These are phyloP conservation scores for Ogataea corticis DNA, from an alignment of 805 yeast species.

Conservation along the genomic window DNA sequence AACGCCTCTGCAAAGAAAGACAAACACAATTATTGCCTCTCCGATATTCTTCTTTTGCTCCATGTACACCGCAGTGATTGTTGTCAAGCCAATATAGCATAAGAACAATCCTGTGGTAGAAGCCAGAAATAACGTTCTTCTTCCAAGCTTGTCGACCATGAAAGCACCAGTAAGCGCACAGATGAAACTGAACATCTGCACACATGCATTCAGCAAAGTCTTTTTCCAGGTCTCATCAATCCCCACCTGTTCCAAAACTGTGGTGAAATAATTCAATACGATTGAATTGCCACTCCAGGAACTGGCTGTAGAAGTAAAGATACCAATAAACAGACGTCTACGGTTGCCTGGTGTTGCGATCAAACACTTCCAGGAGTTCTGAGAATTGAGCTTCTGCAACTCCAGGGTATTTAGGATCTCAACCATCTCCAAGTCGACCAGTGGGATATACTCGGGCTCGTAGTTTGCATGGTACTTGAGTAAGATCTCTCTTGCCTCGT, in stretches of 20 bases:
- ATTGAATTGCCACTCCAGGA: slow-evolving; percentile 47
- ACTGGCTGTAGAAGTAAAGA: slow-evolving; percentile 34
- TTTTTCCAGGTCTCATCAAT: slow-evolving; percentile 47
- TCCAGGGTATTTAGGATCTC: slow-evolving; percentile 36
- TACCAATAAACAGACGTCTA: slow-evolving; percentile 36
- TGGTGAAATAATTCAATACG: slow-evolving; percentile 44
- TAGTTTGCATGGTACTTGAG: slow-evolving; percentile 38
- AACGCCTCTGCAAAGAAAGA: slow-evolving; percentile 46
- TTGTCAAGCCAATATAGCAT: slow-evolving; percentile 43
- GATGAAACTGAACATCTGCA: slow-evolving; percentile 47
- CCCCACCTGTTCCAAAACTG: slow-evolving; percentile 53
- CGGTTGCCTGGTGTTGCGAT: slow-evolving; percentile 39
- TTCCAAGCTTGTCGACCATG: slow-evolving; percentile 32
- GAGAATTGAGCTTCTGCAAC: slow-evolving; percentile 32
- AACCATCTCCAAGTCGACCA: slow-evolving; percentile 37
- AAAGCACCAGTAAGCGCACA: slow-evolving; percentile 34
- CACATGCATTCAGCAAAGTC: slow-evolving; percentile 51
- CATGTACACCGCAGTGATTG: slow-evolving; percentile 47
- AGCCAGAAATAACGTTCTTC: slow-evolving; percentile 39
- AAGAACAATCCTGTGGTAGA: slow-evolving; percentile 40
- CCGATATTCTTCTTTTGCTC: slow-evolving; percentile 42
- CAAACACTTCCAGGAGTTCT: slow-evolving; percentile 37
- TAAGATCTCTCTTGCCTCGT: slow-evolving; percentile 36
- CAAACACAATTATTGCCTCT: slow-evolving; percentile 53
- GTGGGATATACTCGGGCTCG: slow-evolving; percentile 30